Base-by-base conservation (phyloP, 257 asterid genomes). In the Solanum tarijense region DNA sequence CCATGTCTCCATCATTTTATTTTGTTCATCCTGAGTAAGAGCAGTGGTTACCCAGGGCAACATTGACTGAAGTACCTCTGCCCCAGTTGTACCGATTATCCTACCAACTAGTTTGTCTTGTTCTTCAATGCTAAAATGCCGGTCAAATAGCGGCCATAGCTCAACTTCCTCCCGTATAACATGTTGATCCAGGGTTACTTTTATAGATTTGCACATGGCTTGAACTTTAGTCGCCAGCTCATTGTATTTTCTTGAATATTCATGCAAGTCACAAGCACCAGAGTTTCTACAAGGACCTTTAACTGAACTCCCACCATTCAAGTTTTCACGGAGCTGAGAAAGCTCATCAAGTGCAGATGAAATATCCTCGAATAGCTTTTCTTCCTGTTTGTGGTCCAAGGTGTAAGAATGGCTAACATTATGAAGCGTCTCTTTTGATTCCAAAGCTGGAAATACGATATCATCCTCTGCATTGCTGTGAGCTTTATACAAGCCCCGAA, bases 401-500 rank as follows among this genome's bases (percentile, higher is more conserved):
- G 98, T 97, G 92, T 96, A 97, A 76, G 99, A 96, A 92, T 97
- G 99, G 89, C 98, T 97, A 62, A 97, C 99, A 86, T 97, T 97
- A 89, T 95, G 98, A 41, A 97, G 96, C 65, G 98, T 94, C 89
- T 97, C 99, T 90, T 92, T 97, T 8, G 98, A 93, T 91, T 97
- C 99, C 86, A 97, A 92, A 73, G 99, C 99, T 81, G 99, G 99
- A 92, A 97, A 97, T 52, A 97, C 99, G 85, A 97, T 96, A 55
- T 96, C 99, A 92, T 97, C 99, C 92, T 97, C 99, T n/a, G 99
- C 99, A 90, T 97, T 97, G 88, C 99, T 97, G 90, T 97, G 99
- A 69, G 99, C 99, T 91, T 95, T 94, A 90, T 97, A 97, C 88
- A 97, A 89, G 11, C 98, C 99, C 98, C 98, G 93, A 29, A 95